Evolutionary conservation across 1,284 basidiomycete genomes (phyloP), one percentile per base, ranked within the genome.

Genomic region (Trichosporon inkin): DNA sequence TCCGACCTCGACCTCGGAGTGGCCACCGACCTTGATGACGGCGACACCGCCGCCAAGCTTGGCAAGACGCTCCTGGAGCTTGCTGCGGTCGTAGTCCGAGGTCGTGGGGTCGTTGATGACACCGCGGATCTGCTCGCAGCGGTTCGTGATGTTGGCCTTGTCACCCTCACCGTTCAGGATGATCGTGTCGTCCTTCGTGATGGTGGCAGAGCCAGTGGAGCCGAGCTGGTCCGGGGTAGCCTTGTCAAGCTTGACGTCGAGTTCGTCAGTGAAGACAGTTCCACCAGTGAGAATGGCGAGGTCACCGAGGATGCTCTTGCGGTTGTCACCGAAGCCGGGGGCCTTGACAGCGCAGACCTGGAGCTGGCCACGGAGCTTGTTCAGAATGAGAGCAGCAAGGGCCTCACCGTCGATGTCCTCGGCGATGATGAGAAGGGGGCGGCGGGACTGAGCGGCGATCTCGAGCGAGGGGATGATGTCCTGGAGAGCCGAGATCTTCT

Each of bases 131-230:
- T 97, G 94, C 81, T 98, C 94, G 81, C 93, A 97, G 63, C 92
- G 89, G 28, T 87, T 87, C 65, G 86, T 84, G 73, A 96, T 92
- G 59, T 86, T 80, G 61, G 89, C 85, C 83, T 94, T 94, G 67
- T 87, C 83, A 57, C 93, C 92, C 44, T 88, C 88, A 56, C 95
- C 94, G 77, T 98, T 95, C 70, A 99, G 86, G 75, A 98, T 79
- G 78, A 99, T 95, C 19, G 93, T 97, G 81, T 98, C 95, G 71
- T 99, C 95, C 83, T 99, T 99, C 71, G 95, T 98, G 79, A 98
- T 86, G 52, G 92, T 93, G 69, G 96, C 88, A 44, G 88, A 87
- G 51, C 93, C 95, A 13, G 92, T 91, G 34, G 88, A 88, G 62
- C 95, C 95, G 67, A 99, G 88, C 75, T 97, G 81, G 76, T 98